Conservation (phyloP, 805 yeast species). For the Candida vaughaniae region DNA sequence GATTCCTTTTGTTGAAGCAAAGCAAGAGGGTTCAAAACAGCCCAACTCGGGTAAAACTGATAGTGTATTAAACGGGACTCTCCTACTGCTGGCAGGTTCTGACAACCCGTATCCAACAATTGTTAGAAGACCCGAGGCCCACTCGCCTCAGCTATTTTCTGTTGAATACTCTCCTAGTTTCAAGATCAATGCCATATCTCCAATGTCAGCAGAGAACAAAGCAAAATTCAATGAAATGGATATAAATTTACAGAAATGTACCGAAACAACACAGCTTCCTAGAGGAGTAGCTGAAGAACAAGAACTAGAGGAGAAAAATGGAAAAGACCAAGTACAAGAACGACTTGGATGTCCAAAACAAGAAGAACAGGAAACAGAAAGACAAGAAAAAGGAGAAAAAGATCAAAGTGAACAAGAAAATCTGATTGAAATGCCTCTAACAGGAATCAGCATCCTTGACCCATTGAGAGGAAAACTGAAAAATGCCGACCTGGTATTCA, state of each 20-base stretch:
- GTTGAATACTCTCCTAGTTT: no score
- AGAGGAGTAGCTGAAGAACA: background rate
- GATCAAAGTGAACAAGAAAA: no score
- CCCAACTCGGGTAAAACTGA: constrained; percentile 12
- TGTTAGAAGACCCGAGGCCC: no score
- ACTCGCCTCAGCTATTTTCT: no score
- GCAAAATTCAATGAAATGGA: no score
- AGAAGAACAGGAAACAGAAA: background rate
- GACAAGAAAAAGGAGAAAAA: background rate
- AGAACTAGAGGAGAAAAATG: background rate
- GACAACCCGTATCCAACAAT: background rate
- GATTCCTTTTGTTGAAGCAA: background rate
- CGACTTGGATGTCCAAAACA: background rate
- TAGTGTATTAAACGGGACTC: constrained; percentile 18
- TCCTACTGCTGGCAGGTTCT: constrained; percentile 14
- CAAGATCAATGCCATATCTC: constrained; percentile 1
- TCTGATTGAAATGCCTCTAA: background rate
- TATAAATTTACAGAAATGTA: no score
- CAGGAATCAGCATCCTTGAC: constrained; percentile 11
- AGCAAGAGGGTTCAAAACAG: background rate
- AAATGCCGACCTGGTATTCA: constrained; percentile 14
- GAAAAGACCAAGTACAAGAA: background rate
- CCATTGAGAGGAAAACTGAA: constrained; percentile 14
- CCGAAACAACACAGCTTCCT: background rate
- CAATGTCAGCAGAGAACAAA: background rate